Conservation (phyloP, 2,329 filamentous ascomycete genomes). For the Penicillium polonicum region DNA sequence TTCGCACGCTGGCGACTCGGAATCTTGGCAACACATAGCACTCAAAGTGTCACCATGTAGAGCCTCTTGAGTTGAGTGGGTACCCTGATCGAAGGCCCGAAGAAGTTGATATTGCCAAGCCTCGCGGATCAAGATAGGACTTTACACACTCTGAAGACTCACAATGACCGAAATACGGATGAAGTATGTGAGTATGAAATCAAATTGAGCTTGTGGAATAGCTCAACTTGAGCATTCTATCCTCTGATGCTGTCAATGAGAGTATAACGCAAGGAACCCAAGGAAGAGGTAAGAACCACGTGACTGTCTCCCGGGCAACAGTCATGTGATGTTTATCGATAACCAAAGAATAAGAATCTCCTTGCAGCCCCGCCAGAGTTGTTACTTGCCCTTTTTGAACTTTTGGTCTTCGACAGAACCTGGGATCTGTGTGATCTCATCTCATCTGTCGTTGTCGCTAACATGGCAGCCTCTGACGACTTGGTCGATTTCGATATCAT, state of each 20-base stretch:
- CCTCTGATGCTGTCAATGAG: background rate
- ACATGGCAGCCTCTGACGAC: slow-evolving; percentile 43
- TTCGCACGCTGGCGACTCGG: slow-evolving; percentile 3
- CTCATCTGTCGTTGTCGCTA: slow-evolving; percentile 1
- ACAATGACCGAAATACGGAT: background rate
- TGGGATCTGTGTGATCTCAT: slow-evolving; percentile 2
- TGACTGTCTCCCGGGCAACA: slow-evolving; percentile 36
- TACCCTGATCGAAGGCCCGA: slow-evolving; percentile 2
- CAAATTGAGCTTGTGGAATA: background rate
- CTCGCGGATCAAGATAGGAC: background rate
- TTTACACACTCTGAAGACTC: background rate
- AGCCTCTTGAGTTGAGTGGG: background rate
- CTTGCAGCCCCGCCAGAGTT: slow-evolving; percentile 14
- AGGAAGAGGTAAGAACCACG: slow-evolving; percentile 20
- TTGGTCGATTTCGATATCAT: slow-evolving; percentile 77
- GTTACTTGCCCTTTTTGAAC: background rate
- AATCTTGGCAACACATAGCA: slow-evolving; percentile 5
- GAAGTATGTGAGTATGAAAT: too few species aligned
- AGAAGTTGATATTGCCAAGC: slow-evolving; percentile 9
- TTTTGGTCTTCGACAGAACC: background rate
- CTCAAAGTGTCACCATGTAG: background rate
- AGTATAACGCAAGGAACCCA: background rate
- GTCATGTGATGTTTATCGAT: slow-evolving; percentile 39
- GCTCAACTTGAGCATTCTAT: background rate
- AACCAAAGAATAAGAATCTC: slow-evolving; percentile 25